Evolutionary conservation across 139 green algal genomes (phyloP).

Genomic region (Astrephomene gubernaculifera): DNA sequence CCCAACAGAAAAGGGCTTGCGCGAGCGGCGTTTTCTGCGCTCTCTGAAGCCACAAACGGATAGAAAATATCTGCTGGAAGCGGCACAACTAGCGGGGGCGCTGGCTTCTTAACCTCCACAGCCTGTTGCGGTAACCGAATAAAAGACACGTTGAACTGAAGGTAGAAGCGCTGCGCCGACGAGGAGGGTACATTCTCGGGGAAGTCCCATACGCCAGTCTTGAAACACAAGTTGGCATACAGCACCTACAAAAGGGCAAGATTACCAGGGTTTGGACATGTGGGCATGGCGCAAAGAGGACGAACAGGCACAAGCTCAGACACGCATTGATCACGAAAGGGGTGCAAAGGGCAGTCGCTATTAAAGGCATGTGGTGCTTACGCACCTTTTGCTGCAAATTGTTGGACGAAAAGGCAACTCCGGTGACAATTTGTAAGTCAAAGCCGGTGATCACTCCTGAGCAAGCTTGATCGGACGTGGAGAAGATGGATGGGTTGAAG

Average conservation of each 20-base stretch:
- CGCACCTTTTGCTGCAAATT: conserved; percentile 68
- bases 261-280: too few species aligned
- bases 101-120: conserved; percentile 42
- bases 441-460: conserved; percentile 55
- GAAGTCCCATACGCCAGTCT: conserved; percentile 52
- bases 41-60: conserved; percentile 51
- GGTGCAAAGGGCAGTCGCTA: too few species aligned
- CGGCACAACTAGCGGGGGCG: conserved; percentile 52
- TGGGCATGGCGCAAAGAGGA: too few species aligned
- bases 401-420: conserved; percentile 52
- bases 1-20: too few species aligned
- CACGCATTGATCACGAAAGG: too few species aligned
- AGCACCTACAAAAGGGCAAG: conserved; percentile 62
- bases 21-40: neutral
- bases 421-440: conserved; percentile 57
- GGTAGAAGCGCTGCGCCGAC: conserved; percentile 30
- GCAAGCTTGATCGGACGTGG: conserved; percentile 36
- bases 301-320: too few species aligned
- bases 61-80: conserved; percentile 67
- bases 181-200: neutral
- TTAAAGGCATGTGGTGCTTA: too few species aligned
- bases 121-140: conserved; percentile 46
- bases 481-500: conserved; percentile 27
- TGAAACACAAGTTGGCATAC: conserved; percentile 60
- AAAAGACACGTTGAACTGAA: conserved; percentile 49